phyloP scores from a whole-genome alignment of 768 basidiomycete genomes.

The Russula earlei region DNA sequence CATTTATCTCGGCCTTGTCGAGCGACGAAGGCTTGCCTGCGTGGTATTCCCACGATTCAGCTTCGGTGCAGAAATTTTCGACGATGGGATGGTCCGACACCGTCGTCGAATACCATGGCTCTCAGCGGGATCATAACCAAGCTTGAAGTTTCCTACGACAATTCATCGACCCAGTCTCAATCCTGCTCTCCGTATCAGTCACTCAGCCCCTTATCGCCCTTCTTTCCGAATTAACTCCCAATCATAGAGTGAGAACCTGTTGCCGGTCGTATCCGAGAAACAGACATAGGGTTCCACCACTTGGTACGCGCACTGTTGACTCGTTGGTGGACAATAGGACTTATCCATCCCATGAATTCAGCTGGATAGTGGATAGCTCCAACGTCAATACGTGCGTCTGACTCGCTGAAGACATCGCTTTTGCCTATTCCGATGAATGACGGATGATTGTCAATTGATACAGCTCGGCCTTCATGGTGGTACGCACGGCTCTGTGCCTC shows the following conservation, averaged over 20 bases:
- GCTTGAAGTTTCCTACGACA: neutral
- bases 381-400: constrained; percentile 60
- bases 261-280: constrained; percentile 54
- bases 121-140: neutral
- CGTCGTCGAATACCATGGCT: constrained; percentile 2
- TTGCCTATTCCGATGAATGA: constrained; percentile 27
- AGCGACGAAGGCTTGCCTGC: neutral
- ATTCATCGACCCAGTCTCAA: neutral
- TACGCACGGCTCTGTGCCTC: constrained; percentile 78
- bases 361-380: constrained; percentile 77
- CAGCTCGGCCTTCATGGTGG: constrained; percentile 74
- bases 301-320: constrained; percentile 35
- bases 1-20: neutral
- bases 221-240: neutral
- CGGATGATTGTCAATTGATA: constrained; percentile 75
- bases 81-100: neutral
- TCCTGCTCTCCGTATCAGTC: constrained; percentile 5
- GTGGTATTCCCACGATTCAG: neutral
- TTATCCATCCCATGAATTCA: constrained; percentile 23
- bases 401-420: neutral
- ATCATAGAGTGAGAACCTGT: constrained; percentile 59
- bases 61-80: neutral
- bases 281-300: constrained; percentile 59
- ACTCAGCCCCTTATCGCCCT: neutral
- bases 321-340: neutral